Evolutionary conservation across 768 basidiomycete genomes (phyloP).

Genomic region (Pleurotus tuber-regium): DNA sequence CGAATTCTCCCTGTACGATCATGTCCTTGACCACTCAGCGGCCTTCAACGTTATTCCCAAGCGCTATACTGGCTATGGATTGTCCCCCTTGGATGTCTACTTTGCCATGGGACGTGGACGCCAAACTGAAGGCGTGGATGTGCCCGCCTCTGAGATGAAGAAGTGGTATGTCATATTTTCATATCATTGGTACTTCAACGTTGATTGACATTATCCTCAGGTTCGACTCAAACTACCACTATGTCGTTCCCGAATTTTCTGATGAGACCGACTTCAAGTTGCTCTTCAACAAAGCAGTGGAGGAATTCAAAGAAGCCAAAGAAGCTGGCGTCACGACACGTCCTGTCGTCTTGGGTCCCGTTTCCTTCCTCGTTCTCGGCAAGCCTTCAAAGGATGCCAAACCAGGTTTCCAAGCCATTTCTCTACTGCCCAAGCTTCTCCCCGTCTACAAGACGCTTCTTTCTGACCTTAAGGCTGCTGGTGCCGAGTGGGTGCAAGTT

Average conservation of each 20-base stretch:
- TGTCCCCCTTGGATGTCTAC: conserved; percentile 91
- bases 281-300: conserved; percentile 91
- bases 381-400: conserved; percentile 86
- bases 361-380: conserved; percentile 93
- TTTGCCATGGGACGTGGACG: conserved; percentile 99
- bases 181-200: not conserved
- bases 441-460: conserved; percentile 92
- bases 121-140: conserved; percentile 91
- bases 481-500: conserved; percentile 92
- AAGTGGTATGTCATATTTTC: conserved; percentile 77
- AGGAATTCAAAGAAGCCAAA: conserved; percentile 94
- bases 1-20: conserved; percentile 98
- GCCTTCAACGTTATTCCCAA: conserved; percentile 96
- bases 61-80: conserved; percentile 83
- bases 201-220: conserved; percentile 35
- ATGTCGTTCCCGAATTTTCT: conserved; percentile 95
- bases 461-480: conserved; percentile 86
- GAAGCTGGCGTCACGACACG: conserved; percentile 85
- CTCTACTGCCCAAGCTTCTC: conserved; percentile 84
- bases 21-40: conserved; percentile 95
- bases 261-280: conserved; percentile 91
- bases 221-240: conserved; percentile 99
- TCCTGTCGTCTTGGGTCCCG: conserved; percentile 92
- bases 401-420: conserved; percentile 85
- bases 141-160: conserved; percentile 98